Percentiles rank a stretch among this genome's conserved stretches.
These are phyloP conservation scores for Chlorella sp. DNA, from an alignment of 139 green algal genomes.

Conservation along the genomic window DNA sequence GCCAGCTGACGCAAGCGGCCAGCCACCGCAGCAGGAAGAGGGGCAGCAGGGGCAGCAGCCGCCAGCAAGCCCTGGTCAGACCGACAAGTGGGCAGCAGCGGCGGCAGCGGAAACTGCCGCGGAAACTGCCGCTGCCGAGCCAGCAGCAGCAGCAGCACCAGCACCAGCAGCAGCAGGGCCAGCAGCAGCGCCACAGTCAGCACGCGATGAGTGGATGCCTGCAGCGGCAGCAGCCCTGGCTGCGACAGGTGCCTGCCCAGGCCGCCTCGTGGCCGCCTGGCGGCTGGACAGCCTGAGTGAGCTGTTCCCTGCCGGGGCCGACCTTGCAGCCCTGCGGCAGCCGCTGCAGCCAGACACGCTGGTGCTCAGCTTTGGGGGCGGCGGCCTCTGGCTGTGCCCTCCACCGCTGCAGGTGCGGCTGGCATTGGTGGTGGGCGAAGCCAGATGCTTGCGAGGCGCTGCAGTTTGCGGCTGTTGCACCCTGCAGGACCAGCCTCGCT, in stretches of 20 bases:
- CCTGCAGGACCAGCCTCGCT: too few relatives aligned
- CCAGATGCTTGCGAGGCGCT: too few relatives aligned
- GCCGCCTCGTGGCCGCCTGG: slow-evolving; percentile 11
- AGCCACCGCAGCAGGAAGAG: not conserved
- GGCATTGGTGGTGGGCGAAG: not conserved
- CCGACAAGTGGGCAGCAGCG: not conserved
- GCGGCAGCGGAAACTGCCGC: not conserved
- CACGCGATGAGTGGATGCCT: not conserved
- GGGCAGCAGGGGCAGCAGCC: not conserved
- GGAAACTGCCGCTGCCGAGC: not conserved
- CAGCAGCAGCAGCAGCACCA: not conserved
- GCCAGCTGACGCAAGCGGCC: too few relatives aligned
- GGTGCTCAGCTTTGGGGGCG: slow-evolving; percentile 17
- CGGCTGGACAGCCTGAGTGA: slow-evolving; percentile 14
- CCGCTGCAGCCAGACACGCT: slow-evolving; percentile 28
- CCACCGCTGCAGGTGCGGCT: not conserved
- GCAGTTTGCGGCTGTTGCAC: too few relatives aligned
- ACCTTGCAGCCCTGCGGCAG: slow-evolving; percentile 5
- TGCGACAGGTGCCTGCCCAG: slow-evolving; percentile 7
- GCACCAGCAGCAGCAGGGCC: not conserved
- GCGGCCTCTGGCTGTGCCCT: slow-evolving; percentile 9
- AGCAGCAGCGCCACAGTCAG: too few relatives aligned
- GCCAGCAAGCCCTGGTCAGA: not conserved
- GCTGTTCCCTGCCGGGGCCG: slow-evolving; percentile 7
- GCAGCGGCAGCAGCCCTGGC: not conserved